These are phyloP conservation scores for Trapa bicornis DNA, from an alignment of 345 rosid genomes.

Conservation along the genomic window DNA sequence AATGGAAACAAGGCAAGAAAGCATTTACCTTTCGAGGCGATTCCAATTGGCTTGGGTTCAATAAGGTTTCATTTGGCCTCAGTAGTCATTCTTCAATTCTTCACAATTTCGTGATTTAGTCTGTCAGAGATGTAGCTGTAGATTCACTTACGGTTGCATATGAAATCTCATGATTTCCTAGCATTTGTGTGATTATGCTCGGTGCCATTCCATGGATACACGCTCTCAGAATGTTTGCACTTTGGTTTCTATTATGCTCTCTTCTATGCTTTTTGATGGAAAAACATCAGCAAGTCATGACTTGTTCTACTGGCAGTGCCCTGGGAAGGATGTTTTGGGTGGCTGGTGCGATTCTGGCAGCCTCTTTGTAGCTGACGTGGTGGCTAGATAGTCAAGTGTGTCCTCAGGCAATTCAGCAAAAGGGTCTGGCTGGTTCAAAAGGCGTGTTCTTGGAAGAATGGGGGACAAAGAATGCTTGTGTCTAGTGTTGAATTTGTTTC, in stretches of 20 bases:
- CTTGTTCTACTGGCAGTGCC: constrained; percentile 29
- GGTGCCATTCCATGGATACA: background rate
- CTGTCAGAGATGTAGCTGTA: background rate
- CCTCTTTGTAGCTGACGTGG: constrained; percentile 45
- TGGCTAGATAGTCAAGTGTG: constrained; percentile 11
- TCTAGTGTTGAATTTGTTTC: too few relatives aligned
- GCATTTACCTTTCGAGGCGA: constrained; percentile 56
- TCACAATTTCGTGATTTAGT: background rate
- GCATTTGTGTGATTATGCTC: background rate
- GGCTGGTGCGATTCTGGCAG: constrained; percentile 73
- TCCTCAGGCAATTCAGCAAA: background rate
- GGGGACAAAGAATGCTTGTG: too few relatives aligned
- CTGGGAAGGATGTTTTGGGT: constrained; percentile 36
- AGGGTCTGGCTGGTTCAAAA: too few relatives aligned
- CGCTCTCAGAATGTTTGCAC: background rate
- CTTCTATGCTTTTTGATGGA: background rate
- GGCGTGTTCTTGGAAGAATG: too few relatives aligned
- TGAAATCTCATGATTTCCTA: background rate
- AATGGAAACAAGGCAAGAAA: constrained; percentile 30
- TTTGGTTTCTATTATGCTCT: background rate
- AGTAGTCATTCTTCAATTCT: background rate
- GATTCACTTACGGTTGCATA: background rate
- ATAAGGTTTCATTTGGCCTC: constrained; percentile 27
- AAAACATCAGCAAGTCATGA: background rate
- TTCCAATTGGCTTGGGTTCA: constrained; percentile 64